phyloP scores from a whole-genome alignment of 331 rosid species.

The Rosa hybrid region DNA sequence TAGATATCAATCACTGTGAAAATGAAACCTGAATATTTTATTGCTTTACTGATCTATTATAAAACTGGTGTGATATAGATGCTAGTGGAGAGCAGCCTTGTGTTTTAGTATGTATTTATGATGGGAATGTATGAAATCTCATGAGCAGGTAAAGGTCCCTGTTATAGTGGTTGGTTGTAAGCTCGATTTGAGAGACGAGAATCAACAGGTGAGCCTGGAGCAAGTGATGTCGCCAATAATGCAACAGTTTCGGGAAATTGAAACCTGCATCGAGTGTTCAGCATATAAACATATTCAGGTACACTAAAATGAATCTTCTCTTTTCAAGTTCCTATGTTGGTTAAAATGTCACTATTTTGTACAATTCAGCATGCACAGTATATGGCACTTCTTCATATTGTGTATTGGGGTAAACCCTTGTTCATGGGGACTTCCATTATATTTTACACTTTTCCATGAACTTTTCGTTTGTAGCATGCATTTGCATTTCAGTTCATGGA shows the following conservation, averaged over 20 bases:
- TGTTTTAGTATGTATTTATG: slow-evolving; percentile 20
- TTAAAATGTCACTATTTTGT: not conserved
- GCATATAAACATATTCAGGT: slow-evolving; percentile 94
- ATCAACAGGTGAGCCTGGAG: slow-evolving; percentile 85
- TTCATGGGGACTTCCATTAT: not conserved
- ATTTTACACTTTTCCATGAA: not conserved
- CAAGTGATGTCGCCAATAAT: slow-evolving; percentile 97
- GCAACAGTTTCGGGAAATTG: slow-evolving; percentile 99
- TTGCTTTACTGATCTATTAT: not conserved
- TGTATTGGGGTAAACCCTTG: not conserved
- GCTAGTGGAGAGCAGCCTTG: not conserved
- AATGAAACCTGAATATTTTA: not conserved
- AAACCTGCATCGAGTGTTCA: slow-evolving; percentile 94
- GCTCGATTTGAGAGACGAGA: slow-evolving; percentile 94
- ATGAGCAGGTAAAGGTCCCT: slow-evolving; percentile 87
- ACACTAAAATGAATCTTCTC: not conserved
- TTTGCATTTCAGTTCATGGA: not conserved
- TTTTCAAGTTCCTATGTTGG: too few species aligned
- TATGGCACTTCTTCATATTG: not conserved
- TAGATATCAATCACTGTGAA: not conserved
- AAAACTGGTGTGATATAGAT: slow-evolving; percentile 1
- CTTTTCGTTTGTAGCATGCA: not conserved
- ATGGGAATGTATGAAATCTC: slow-evolving; percentile 23
- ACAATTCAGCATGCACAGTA: not conserved
- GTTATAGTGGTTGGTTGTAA: slow-evolving; percentile 95